Base-by-base conservation (phyloP, 257 asterid species). In the Scutellaria baicalensis region DNA sequence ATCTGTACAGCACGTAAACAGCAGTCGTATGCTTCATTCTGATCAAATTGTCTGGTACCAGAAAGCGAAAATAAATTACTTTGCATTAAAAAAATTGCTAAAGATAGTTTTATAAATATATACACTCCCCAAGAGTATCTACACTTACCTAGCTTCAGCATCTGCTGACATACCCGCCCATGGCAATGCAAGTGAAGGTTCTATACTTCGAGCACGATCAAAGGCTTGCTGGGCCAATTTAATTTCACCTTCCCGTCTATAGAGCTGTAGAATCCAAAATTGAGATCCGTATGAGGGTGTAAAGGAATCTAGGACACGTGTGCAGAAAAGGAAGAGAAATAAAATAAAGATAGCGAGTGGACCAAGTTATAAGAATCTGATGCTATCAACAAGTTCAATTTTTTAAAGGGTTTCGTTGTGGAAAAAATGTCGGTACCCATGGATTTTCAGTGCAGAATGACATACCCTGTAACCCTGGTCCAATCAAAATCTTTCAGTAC, bases 121-220 rank as follows among this genome's bases (percentile, higher is more conserved):
- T 63, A 38, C 12, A 57, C 48, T 33, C 58, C 52, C 56, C 61
- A 59, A 51, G 56, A 64, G 76, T 36, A 71, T 66, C 50, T 8
- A 69, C 64, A 74, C 51, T 38, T 84, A 94, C 96, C 99, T 86
- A 54, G 81, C 75, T 69, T 66, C 84, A 45, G 93, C 93, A 91
- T 94, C 99, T 64, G 99, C 99, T 27, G 99, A 84, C 97, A 94
- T 94, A 81, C 99, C 97, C 62, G 97, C 97, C 97, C 99, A 94
- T 14, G 99, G 96, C 77, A 94, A 75, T 61, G 96, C 89, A 80
- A 94, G 97, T 47, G 96, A 84, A 68, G 97, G 99, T 79, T 94
- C 99, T 79, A 94, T 94, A 78, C 99, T 94, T 84, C 99, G 87
- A 56, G 99, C 97, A 75, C 84, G 91, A 80, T 93, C 97, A 81